These are phyloP conservation scores for Chaetomium strumarium DNA, from an alignment of 2,329 filamentous ascomycete species.

Conservation along the genomic window DNA sequence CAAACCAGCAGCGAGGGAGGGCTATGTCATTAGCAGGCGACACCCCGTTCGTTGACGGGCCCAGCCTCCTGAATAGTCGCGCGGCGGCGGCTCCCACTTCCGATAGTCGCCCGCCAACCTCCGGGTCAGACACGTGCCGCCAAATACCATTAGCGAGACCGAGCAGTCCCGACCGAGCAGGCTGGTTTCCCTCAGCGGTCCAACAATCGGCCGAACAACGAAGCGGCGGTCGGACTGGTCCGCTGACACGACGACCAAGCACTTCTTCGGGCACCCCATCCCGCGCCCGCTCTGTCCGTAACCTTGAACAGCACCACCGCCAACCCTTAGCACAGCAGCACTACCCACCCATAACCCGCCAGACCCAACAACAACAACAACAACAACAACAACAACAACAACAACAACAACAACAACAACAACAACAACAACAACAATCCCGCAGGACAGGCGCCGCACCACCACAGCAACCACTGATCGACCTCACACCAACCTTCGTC, in stretches of 20 bases:
- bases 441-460: neutral
- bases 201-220: constrained; percentile 26
- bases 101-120: constrained; percentile 2
- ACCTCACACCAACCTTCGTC: constrained; percentile 22
- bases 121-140: constrained; percentile 22
- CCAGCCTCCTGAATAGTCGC: constrained; percentile 49
- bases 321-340: constrained; percentile 35
- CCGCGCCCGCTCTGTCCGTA: constrained; percentile 3
- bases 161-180: constrained; percentile 15
- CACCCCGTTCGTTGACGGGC: constrained; percentile 48
- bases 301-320: neutral
- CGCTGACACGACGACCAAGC: constrained; percentile 11
- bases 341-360: neutral
- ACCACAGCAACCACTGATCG: constrained; percentile 22
- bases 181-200: constrained; percentile 36
- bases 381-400: constrained; percentile 1
- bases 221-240: neutral
- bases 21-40: constrained; percentile 26
- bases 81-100: neutral
- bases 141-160: constrained; percentile 13
- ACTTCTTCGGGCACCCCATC: constrained; percentile 11
- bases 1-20: constrained; percentile 10
- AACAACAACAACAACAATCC: constrained; percentile 30
- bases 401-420: constrained; percentile 39
- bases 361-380: constrained; percentile 1